Evolutionary conservation across 192 early-diverging fungal genomes (phyloP), one percentile per base, ranked within the genome.

Genomic region (Entophlyctis helioformis): DNA sequence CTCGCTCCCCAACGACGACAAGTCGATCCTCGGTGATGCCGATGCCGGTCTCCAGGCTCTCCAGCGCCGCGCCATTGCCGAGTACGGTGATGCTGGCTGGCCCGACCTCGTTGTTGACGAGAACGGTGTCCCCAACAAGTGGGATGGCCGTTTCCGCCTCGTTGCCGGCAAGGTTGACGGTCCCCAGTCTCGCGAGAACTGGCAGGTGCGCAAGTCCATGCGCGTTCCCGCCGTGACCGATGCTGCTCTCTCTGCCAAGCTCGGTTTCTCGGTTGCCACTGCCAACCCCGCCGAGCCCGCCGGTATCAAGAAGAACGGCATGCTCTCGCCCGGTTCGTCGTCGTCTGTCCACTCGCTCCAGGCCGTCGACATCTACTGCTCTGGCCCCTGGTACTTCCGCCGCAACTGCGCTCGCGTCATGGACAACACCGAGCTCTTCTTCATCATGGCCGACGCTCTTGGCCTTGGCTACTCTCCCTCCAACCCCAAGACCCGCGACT

Each of bases 391-490:
- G 10, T 8, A 6, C 24, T 35, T n/a, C 29, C 6, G 6, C 29
- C 6, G 11, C 29, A 4, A 8, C 11, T 31, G 29, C 29, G 29
- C 6, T 31, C 4, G 24, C 6, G 24, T 36, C 33, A 56, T 61
- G 51, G 62, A 64, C 48, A 64, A 64, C 57, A 64, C 62, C 35
- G 62, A 64, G 41, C 27, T 64, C 35, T 64, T 64, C 62, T 62
- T 62, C 42, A 26, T 64, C 36, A 50, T 64, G 24, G 62, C 62
- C 27, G 47, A 64, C 22, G 44, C 36, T 18, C 42, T 63, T 13
- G 60, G 60, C 56, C 51, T 63, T 23, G 60, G 60, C 38, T 41
- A 56, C n/a, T n/a, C n/a, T n/a, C n/a, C n/a, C n/a, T n/a, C n/a
- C n/a, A n/a, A n/a, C n/a, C n/a, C n/a, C n/a, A n/a, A n/a, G n/a